These are phyloP conservation scores for Rossbeevera mucosa DNA, from an alignment of 768 basidiomycete species.

Conservation along the genomic window DNA sequence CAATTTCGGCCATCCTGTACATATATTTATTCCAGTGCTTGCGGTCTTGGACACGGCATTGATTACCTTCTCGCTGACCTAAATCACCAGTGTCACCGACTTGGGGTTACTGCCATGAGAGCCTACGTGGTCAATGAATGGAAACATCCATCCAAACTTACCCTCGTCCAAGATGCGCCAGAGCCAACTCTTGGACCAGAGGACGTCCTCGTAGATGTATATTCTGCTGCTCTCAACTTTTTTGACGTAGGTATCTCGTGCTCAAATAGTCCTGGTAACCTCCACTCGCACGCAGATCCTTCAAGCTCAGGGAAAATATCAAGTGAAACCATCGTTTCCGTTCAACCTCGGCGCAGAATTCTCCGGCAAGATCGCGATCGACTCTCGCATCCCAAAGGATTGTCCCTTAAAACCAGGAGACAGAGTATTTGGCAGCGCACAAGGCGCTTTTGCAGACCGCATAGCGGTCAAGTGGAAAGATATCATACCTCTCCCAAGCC, in stretches of 20 bases:
- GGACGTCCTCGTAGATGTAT: constrained; percentile 71
- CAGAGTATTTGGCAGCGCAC: constrained; percentile 77
- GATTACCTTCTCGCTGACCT: background rate
- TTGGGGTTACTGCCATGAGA: constrained; percentile 55
- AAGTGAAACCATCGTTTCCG: constrained; percentile 76
- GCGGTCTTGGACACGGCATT: background rate
- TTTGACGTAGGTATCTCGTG: constrained; percentile 48
- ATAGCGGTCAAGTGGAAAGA: constrained; percentile 48
- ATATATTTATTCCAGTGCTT: background rate
- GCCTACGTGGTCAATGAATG: constrained; percentile 72
- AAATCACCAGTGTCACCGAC: background rate
- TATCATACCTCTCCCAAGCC: constrained; percentile 66
- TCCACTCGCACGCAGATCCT: constrained; percentile 49
- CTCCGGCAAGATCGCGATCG: constrained; percentile 64
- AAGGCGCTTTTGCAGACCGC: constrained; percentile 80
- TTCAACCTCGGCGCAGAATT: constrained; percentile 86
- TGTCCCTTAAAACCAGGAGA: constrained; percentile 81
- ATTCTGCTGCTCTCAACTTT: constrained; percentile 74
- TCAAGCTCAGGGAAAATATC: constrained; percentile 88
- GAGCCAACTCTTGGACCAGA: constrained; percentile 47
- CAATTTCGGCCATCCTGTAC: background rate
- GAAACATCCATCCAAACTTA: constrained; percentile 61
- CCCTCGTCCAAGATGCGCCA: constrained; percentile 49
- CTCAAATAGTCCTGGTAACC: constrained; percentile 9
- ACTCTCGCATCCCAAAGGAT: constrained; percentile 73